Percentiles rank a stretch among this genome's conserved stretches.
Conservation (phyloP, 305 asterid genomes). For the Ilex paraguariensis region DNA sequence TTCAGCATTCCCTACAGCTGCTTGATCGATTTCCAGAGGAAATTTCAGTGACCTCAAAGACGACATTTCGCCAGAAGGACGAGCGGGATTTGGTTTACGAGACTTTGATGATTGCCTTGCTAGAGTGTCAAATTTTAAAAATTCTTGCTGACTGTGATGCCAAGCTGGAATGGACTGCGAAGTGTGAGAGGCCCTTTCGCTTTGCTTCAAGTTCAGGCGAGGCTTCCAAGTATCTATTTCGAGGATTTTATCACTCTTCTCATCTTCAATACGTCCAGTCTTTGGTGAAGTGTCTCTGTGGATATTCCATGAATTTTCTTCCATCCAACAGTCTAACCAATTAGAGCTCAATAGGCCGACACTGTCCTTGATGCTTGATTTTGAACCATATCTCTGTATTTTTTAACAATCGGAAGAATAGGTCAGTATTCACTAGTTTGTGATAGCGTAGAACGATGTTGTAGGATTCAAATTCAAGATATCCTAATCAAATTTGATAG, state of each 20-base stretch:
- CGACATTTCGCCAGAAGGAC: conserved; percentile 60
- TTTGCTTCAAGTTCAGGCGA: conserved; percentile 25
- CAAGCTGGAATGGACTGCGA: conserved; percentile 41
- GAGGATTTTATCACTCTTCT: conserved; percentile 18
- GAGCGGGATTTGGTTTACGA: conserved; percentile 50
- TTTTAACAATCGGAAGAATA: not conserved
- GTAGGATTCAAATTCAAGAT: too few relatives aligned
- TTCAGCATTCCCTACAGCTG: conserved; percentile 35
- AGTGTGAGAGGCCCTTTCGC: conserved; percentile 27
- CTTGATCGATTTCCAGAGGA: conserved; percentile 32
- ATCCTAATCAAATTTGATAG: too few relatives aligned
- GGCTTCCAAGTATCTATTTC: conserved; percentile 84
- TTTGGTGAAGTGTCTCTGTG: conserved; percentile 17
- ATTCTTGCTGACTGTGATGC: conserved; percentile 40
- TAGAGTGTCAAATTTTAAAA: conserved; percentile 22
- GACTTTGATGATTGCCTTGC: conserved; percentile 32
- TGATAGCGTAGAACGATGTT: too few relatives aligned
- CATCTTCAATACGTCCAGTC: conserved; percentile 24
- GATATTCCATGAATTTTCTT: conserved; percentile 43
- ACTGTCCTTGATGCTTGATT: conserved; percentile 30
- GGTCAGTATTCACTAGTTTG: too few relatives aligned
- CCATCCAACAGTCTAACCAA: conserved; percentile 89
- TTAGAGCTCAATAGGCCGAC: conserved; percentile 19
- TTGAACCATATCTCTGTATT: conserved; percentile 53
- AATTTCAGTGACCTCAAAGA: conserved; percentile 32